Percentiles rank a stretch among this genome's conserved stretches.
Evolutionary conservation across 768 basidiomycete genomes (phyloP).

Genomic region (Tylopilus felleus): DNA sequence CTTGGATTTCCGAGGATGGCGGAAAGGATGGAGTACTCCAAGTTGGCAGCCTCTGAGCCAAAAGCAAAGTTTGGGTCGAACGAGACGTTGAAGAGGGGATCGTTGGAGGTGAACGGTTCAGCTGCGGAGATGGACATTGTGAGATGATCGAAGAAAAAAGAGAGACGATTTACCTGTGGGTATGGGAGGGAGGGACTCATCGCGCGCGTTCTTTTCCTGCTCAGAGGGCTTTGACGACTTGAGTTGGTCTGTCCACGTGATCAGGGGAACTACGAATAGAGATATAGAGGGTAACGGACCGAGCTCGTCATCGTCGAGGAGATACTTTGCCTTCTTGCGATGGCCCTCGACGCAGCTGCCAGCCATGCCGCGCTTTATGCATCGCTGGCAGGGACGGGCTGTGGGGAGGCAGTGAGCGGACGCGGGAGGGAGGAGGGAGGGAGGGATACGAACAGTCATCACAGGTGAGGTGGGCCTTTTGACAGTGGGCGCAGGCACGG

Average conservation of each 20-base stretch:
- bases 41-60: conserved; percentile 86
- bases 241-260: conserved; percentile 39
- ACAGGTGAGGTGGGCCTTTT: conserved; percentile 97
- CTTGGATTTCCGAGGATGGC: conserved; percentile 83
- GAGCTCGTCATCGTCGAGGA: conserved; percentile 90
- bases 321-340: conserved; percentile 97
- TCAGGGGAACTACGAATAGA: conserved; percentile 10
- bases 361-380: conserved; percentile 89
- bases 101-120: conserved; percentile 50
- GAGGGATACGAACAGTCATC: conserved; percentile 76
- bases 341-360: conserved; percentile 90
- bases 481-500: conserved; percentile 92
- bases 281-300: conserved; percentile 43
- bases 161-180: conserved; percentile 30
- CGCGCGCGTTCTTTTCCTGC: conserved; percentile 29
- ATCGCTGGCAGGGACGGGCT: conserved; percentile 97
- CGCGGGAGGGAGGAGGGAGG: background rate
- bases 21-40: conserved; percentile 93
- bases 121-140: conserved; percentile 30
- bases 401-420: conserved; percentile 19
- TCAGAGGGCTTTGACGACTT: conserved; percentile 32
- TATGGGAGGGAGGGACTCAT: conserved; percentile 26
- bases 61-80: conserved; percentile 66
- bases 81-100: conserved; percentile 57
- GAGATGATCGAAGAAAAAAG: conserved; percentile 2